A percentile compares a stretch with the other conserved stretches of the same genome.
Evolutionary conservation across 2,329 filamentous ascomycete species (phyloP).

Genomic region (Berkeleyomyces basicola): DNA sequence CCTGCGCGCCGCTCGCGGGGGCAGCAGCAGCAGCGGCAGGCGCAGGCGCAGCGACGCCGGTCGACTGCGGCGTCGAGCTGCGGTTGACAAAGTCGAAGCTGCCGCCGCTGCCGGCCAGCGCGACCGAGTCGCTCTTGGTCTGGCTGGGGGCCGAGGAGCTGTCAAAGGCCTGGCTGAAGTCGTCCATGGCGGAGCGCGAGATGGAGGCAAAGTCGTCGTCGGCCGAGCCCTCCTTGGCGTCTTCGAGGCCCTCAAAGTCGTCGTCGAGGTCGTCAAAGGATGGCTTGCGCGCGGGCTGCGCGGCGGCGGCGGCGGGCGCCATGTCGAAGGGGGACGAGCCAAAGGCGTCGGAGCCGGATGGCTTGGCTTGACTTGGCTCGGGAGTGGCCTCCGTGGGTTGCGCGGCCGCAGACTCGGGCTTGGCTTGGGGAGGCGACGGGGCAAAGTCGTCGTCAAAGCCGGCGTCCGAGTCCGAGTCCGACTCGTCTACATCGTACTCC

Average conservation of each 20-base stretch:
- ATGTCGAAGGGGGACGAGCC: slow-evolving; percentile 20
- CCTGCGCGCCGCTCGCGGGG: slow-evolving; percentile 40
- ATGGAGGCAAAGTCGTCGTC: slow-evolving; percentile 69
- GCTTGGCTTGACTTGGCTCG: slow-evolving; percentile 18
- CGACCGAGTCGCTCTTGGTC: slow-evolving; percentile 35
- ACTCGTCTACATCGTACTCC: slow-evolving; percentile 75
- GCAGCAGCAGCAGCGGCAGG: slow-evolving; percentile 15
- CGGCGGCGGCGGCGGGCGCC: slow-evolving; percentile 18
- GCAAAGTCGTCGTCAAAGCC: slow-evolving; percentile 93
- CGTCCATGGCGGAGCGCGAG: slow-evolving; percentile 52
- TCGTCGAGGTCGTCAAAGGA: slow-evolving; percentile 62
- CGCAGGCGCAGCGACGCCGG: not conserved
- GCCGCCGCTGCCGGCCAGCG: slow-evolving; percentile 36
- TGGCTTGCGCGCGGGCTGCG: slow-evolving; percentile 26
- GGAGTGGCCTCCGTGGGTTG: slow-evolving; percentile 17
- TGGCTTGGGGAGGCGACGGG: slow-evolving; percentile 33
- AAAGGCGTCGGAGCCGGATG: slow-evolving; percentile 24
- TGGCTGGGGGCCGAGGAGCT: slow-evolving; percentile 42
- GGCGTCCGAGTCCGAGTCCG: slow-evolving; percentile 58
- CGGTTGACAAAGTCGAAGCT: slow-evolving; percentile 41
- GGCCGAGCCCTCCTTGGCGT: slow-evolving; percentile 63
- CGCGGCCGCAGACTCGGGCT: slow-evolving; percentile 16
- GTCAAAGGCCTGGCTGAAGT: slow-evolving; percentile 73
- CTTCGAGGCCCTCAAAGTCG: slow-evolving; percentile 68
- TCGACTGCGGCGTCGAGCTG: slow-evolving; percentile 16